Conservation (phyloP, 75 land plant genomes). For the Gnetum montanum region DNA sequence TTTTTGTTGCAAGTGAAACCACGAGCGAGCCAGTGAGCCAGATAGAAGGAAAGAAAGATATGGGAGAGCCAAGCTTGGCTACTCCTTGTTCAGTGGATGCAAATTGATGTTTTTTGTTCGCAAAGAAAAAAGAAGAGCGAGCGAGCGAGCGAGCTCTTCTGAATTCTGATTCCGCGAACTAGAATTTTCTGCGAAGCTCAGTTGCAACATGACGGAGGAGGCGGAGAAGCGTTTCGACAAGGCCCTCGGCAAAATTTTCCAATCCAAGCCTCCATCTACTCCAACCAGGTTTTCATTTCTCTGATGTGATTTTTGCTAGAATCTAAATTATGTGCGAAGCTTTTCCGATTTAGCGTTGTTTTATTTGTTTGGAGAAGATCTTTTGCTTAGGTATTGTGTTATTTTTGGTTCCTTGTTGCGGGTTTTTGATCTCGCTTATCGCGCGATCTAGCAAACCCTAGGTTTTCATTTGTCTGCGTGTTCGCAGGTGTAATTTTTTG, state of each 20-base stretch:
- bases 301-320: neutral
- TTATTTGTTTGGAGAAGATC: neutral
- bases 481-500: too few species aligned
- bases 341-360: neutral
- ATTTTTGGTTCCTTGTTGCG: neutral
- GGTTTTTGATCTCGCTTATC: too few species aligned
- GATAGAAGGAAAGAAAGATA: too few species aligned
- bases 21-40: too few species aligned
- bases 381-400: neutral
- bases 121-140: neutral
- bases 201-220: slow-evolving; percentile 37
- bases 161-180: neutral
- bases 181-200: neutral
- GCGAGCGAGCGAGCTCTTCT: neutral
- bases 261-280: slow-evolving; percentile 7
- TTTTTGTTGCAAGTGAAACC: too few species aligned
- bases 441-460: too few species aligned
- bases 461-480: too few species aligned
- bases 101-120: too few species aligned
- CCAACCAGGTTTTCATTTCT: slow-evolving; percentile 9
- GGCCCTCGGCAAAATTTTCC: slow-evolving; percentile 77
- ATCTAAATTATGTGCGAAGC: neutral
- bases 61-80: too few species aligned
- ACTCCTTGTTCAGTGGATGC: too few species aligned
- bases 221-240: slow-evolving; percentile 54